Percentiles rank a stretch among this genome's conserved stretches.
phyloP scores from a whole-genome alignment of 2,329 filamentous ascomycete species.

The Onygenales sp. region DNA sequence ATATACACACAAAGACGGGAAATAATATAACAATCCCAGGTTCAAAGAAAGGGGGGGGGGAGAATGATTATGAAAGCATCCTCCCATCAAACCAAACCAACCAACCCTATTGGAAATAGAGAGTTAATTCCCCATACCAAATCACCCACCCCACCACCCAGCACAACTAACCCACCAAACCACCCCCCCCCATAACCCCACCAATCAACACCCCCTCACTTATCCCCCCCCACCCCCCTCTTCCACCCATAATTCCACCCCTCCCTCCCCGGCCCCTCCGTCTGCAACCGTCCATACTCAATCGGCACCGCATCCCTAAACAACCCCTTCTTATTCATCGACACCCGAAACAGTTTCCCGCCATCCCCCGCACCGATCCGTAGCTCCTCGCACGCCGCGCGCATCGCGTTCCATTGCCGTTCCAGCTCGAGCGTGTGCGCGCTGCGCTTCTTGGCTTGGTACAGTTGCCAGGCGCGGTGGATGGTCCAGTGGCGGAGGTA shows the following conservation, averaged over 20 bases:
- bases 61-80: too few relatives aligned
- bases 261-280: conserved; percentile 65
- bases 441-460: conserved; percentile 58
- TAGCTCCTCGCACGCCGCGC: conserved; percentile 75
- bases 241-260: conserved; percentile 96
- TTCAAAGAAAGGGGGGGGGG: too few relatives aligned
- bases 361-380: conserved; percentile 42
- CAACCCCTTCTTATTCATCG: conserved; percentile 83
- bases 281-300: conserved; percentile 68
- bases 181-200: neutral
- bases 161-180: neutral
- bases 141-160: neutral
- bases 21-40: too few relatives aligned
- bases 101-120: too few relatives aligned
- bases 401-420: conserved; percentile 74
- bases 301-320: conserved; percentile 71
- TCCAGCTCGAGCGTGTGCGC: conserved; percentile 61
- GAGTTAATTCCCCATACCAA: neutral
- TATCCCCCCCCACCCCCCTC: conserved; percentile 34
- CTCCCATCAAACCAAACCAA: too few relatives aligned
- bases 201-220: neutral
- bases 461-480: conserved; percentile 86
- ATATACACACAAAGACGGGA: too few relatives aligned
- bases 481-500: conserved; percentile 97
- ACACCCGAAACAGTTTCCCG: conserved; percentile 65